Evolutionary conservation across 495 filamentous ascomycete species (phyloP).

Genomic region (Aspergillus cavernicola): DNA sequence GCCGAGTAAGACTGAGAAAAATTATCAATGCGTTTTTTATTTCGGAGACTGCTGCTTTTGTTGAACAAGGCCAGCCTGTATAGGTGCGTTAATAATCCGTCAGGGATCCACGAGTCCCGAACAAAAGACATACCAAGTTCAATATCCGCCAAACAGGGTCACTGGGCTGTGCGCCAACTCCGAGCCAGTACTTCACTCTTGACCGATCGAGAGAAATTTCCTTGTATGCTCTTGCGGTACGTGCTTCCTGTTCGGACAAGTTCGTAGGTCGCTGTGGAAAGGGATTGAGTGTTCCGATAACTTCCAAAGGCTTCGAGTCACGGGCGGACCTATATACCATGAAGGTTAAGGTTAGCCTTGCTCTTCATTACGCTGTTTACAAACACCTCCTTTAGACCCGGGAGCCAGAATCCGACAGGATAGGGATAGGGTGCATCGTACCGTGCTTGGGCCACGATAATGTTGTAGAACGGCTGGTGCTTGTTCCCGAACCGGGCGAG

Average conservation of each 20-base stretch:
- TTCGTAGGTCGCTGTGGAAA: constrained; percentile 64
- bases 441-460: constrained; percentile 94
- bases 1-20: neutral
- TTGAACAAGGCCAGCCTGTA: constrained; percentile 16
- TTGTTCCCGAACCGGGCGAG: constrained; percentile 90
- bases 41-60: constrained; percentile 3
- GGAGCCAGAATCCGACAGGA: neutral
- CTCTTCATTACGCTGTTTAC: constrained; percentile 28
- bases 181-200: constrained; percentile 91
- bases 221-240: constrained; percentile 60
- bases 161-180: constrained; percentile 91
- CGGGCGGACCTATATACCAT: constrained; percentile 55
- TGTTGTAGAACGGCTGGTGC: constrained; percentile 90
- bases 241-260: constrained; percentile 59
- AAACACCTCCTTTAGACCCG: too few relatives aligned
- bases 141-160: constrained; percentile 85
- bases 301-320: constrained; percentile 84
- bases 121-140: constrained; percentile 63
- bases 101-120: neutral
- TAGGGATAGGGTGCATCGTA: constrained; percentile 37
- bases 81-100: neutral
- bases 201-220: constrained; percentile 81
- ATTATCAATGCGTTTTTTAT: neutral
- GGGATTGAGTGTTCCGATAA: constrained; percentile 93
- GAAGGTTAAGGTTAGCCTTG: constrained; percentile 4